Evolutionary conservation across 176 grass and related monocot species (phyloP).

Genomic region (Carex pumila): DNA sequence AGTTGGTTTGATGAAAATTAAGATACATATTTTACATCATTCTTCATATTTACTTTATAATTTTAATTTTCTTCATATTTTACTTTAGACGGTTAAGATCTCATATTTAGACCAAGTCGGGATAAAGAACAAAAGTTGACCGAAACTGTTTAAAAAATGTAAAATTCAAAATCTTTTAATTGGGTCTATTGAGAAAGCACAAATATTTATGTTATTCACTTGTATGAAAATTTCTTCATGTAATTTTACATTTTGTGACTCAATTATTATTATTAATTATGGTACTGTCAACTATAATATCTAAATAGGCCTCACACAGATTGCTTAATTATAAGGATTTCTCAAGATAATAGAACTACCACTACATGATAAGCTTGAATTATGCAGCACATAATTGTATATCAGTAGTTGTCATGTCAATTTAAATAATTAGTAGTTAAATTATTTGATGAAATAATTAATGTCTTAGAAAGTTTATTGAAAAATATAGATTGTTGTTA

Average conservation of each 20-base stretch:
- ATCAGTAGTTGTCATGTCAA: background rate
- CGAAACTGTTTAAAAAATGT: background rate
- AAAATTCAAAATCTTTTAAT: background rate
- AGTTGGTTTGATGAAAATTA: no score
- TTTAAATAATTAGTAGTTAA: background rate
- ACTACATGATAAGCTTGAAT: background rate
- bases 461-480: background rate
- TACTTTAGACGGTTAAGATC: background rate
- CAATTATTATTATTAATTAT: background rate
- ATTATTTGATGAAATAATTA: background rate
- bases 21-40: no score
- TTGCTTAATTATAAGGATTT: background rate
- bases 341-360: background rate
- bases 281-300: background rate
- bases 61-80: no score
- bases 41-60: no score
- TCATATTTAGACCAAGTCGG: background rate
- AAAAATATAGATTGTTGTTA: background rate
- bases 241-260: background rate
- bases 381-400: background rate
- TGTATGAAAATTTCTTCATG: background rate
- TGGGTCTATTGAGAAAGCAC: background rate
- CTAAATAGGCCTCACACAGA: background rate
- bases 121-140: background rate
- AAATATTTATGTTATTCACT: background rate